Conservation (phyloP, 345 rosid species). For the Linum tenue region DNA sequence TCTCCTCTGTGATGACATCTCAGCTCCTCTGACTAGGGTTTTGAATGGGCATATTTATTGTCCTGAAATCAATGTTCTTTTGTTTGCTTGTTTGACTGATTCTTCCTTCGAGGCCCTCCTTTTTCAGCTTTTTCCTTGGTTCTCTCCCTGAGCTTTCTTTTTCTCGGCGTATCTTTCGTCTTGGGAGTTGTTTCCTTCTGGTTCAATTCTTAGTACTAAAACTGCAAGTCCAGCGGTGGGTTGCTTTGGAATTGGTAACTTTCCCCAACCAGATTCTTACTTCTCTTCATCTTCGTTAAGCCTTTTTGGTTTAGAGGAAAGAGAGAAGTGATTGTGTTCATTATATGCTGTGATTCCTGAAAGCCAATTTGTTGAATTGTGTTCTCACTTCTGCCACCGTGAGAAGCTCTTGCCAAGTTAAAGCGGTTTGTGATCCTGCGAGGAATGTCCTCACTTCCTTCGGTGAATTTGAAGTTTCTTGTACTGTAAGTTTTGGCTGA, state of each 20-base stretch:
- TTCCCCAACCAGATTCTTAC: not conserved
- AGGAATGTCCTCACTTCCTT: not conserved
- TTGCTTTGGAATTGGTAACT: slow-evolving; percentile 27
- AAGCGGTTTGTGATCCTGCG: too few relatives aligned
- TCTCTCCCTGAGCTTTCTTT: slow-evolving; percentile 22
- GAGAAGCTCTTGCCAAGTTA: too few relatives aligned
- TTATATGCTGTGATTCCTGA: not conserved
- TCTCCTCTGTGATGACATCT: not conserved
- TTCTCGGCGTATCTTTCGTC: slow-evolving; percentile 21
- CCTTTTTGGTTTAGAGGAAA: too few relatives aligned
- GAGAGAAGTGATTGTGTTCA: slow-evolving; percentile 8
- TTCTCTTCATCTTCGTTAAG: slow-evolving; percentile 3
- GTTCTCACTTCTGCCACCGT: not conserved
- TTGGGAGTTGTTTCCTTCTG: slow-evolving; percentile 13
- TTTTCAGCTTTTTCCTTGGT: slow-evolving; percentile 18
- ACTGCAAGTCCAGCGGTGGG: slow-evolving; percentile 20
- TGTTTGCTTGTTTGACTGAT: slow-evolving; percentile 45
- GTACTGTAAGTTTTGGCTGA: slow-evolving; percentile 15
- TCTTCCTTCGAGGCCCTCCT: slow-evolving; percentile 20
- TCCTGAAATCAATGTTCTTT: slow-evolving; percentile 55
- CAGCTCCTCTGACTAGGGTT: slow-evolving; percentile 56
- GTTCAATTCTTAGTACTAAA: slow-evolving; percentile 16
- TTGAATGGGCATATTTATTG: slow-evolving; percentile 37
- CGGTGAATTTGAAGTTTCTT: slow-evolving; percentile 15
- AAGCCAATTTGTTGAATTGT: slow-evolving; percentile 16